Percentiles rank a stretch among this genome's conserved stretches.
Evolutionary conservation across 73 alveolate species (phyloP).

Genomic region (Paramecium sexaurelia): DNA sequence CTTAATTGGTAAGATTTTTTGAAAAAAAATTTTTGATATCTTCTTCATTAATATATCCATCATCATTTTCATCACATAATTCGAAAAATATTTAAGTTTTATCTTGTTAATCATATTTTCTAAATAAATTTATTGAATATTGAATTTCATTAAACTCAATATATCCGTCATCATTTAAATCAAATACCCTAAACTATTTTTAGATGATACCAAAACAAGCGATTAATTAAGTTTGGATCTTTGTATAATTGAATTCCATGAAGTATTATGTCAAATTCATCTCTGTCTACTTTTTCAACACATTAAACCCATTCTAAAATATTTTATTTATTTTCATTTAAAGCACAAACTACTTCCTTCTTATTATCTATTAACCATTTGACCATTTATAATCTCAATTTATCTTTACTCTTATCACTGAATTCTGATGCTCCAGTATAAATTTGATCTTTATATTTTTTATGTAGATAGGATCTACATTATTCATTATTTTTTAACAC

Average conservation of each 20-base stretch:
- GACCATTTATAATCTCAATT: constrained; percentile 31
- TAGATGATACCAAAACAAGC: constrained; percentile 7
- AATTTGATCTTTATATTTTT: constrained; percentile 47
- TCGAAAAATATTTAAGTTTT: constrained; percentile 32
- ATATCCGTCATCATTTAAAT: constrained; percentile 37
- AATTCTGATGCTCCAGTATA: constrained; percentile 40
- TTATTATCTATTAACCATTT: constrained; percentile 40
- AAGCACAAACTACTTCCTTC: constrained; percentile 42
- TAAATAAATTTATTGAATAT: constrained; percentile 42
- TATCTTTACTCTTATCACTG: constrained; percentile 40
- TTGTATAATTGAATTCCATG: constrained; percentile 19
- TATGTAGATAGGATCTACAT: constrained; percentile 36
- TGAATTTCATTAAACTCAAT: constrained; percentile 39
- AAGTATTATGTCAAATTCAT: constrained; percentile 16
- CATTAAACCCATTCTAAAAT: constrained; percentile 58
- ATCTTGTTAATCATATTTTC: constrained; percentile 36
- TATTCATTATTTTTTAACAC: constrained; percentile 38
- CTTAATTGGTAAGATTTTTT: constrained; percentile 1
- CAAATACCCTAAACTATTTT: constrained; percentile 8
- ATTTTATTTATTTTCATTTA: constrained; percentile 35
- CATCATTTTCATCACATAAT: constrained; percentile 49
- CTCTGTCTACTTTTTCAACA: constrained; percentile 46
- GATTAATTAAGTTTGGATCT: constrained; percentile 34
- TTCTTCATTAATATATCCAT: constrained; percentile 33
- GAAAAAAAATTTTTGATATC: constrained; percentile 26